A percentile compares a stretch with the other conserved stretches of the same genome.
These are phyloP conservation scores for Striga hermonthica DNA, from an alignment of 305 asterid species.

Conservation along the genomic window DNA sequence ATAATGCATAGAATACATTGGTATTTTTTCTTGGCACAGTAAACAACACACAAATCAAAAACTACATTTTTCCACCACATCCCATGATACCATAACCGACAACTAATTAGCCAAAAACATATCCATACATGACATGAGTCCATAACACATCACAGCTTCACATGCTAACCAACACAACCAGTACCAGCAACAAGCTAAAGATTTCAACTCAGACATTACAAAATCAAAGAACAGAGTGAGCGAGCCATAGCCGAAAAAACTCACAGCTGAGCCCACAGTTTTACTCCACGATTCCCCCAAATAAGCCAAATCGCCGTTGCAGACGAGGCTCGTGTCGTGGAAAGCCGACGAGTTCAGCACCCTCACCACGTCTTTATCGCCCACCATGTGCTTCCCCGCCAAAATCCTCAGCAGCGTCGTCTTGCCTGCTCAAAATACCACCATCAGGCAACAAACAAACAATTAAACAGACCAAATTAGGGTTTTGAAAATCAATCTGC, in stretches of 20 bases:
- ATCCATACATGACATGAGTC: too few species aligned
- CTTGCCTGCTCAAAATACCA: conserved; percentile 53
- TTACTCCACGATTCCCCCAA: conserved; percentile 62
- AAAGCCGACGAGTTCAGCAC: conserved; percentile 79
- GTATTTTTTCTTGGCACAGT: conserved; percentile 6
- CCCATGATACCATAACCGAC: too few species aligned
- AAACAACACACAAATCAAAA: conserved; percentile 19
- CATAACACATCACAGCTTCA: too few species aligned
- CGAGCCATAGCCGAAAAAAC: conserved; percentile 27
- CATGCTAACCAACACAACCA: too few species aligned
- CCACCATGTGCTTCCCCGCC: conserved; percentile 99
- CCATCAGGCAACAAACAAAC: not conserved
- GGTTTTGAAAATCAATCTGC: not conserved
- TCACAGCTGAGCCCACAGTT: conserved; percentile 82
- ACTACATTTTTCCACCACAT: not conserved
- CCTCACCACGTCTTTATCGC: conserved; percentile 65
- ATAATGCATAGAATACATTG: conserved; percentile 1
- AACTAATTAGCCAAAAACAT: too few species aligned
- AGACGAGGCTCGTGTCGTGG: conserved; percentile 79
- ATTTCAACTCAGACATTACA: too few species aligned
- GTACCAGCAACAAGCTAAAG: too few species aligned
- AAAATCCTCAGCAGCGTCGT: conserved; percentile 86
- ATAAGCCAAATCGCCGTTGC: conserved; percentile 85
- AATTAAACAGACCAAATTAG: not conserved
- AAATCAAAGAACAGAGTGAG: too few species aligned